phyloP scores from a whole-genome alignment of 2,329 filamentous ascomycete species.

The Davidsoniella eucalypti region DNA sequence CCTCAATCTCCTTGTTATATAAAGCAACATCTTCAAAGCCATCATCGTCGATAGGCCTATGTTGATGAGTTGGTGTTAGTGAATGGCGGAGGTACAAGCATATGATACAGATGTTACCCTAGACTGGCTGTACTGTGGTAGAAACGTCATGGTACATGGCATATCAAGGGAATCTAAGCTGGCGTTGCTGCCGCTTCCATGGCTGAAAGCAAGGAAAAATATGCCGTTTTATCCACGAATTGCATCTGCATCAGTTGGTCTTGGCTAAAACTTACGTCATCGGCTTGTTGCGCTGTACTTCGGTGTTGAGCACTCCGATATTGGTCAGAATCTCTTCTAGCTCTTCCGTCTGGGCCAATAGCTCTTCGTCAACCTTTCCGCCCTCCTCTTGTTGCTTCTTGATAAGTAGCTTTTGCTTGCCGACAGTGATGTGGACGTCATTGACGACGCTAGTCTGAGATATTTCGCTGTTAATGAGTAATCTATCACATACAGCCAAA shows the following conservation, averaged over 20 bases:
- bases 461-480: background rate
- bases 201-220: background rate
- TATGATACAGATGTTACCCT: background rate
- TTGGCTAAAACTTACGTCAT: constrained; percentile 41
- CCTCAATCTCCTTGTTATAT: constrained; percentile 75
- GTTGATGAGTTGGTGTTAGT: constrained; percentile 8
- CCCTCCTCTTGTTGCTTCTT: constrained; percentile 26
- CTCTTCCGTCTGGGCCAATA: constrained; percentile 5
- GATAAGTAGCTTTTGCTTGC: constrained; percentile 39
- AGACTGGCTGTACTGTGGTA: background rate
- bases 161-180: background rate
- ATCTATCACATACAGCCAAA: background rate
- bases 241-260: background rate
- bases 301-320: constrained; percentile 78
- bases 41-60: constrained; percentile 59
- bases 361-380: background rate
- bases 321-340: constrained; percentile 56
- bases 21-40: constrained; percentile 55
- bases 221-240: background rate
- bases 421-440: constrained; percentile 68
- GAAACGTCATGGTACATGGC: background rate
- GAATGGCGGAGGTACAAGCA: background rate
- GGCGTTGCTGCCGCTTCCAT: no score
- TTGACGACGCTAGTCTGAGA: constrained; percentile 76
- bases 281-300: constrained; percentile 74